Evolutionary conservation across 495 filamentous ascomycete genomes (phyloP).

Genomic region (Penicillium paxilli): DNA sequence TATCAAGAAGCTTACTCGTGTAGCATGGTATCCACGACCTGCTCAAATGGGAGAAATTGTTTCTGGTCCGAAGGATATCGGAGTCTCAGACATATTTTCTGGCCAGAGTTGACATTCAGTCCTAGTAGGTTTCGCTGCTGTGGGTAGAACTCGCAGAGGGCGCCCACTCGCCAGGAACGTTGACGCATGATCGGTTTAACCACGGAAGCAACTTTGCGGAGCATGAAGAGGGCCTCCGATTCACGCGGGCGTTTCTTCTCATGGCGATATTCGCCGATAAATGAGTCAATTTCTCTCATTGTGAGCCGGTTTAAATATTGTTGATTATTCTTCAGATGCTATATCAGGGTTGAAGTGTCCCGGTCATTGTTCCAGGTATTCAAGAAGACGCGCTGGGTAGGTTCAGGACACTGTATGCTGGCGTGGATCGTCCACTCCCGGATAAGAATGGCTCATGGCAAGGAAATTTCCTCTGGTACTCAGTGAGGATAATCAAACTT

Average conservation of each 20-base stretch:
- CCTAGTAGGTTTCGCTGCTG: constrained; percentile 72
- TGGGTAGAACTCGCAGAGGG: constrained; percentile 85
- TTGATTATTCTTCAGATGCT: too few relatives aligned
- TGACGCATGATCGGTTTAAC: constrained; percentile 97
- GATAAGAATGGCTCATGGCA: background rate
- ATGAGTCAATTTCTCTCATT: constrained; percentile 66
- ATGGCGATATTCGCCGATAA: constrained; percentile 78
- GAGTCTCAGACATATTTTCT: constrained; percentile 81
- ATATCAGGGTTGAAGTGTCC: too few relatives aligned
- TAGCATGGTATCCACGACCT: constrained; percentile 88
- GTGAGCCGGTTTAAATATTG: too few relatives aligned
- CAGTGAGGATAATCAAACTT: too few relatives aligned
- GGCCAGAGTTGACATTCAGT: constrained; percentile 74
- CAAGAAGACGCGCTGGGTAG: background rate
- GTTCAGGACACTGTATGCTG: background rate
- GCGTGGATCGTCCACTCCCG: background rate
- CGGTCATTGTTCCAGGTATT: background rate
- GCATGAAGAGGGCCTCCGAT: constrained; percentile 75
- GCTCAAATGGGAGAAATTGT: constrained; percentile 78
- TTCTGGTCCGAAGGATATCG: constrained; percentile 73
- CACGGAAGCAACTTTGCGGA: constrained; percentile 81
- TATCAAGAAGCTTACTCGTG: constrained; percentile 64
- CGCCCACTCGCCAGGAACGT: constrained; percentile 74
- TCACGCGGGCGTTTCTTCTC: constrained; percentile 69
- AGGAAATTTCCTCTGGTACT: too few relatives aligned